Conservation (phyloP, 2,329 filamentous ascomycete genomes). For the Fusarium incarnatum region DNA sequence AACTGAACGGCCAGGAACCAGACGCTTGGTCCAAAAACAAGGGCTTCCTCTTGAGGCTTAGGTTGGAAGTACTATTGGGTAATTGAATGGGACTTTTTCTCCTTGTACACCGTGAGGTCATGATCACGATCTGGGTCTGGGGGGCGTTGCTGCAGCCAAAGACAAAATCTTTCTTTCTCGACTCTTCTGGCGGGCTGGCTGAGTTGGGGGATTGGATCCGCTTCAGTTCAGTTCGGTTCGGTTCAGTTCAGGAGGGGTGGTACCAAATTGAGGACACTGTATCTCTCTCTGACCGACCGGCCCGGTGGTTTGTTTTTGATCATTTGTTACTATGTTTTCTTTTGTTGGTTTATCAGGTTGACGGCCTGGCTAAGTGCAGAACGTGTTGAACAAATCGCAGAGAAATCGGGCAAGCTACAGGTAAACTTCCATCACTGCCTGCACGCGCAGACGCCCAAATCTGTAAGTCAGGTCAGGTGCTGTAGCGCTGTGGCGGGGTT, state of each 20-base stretch:
- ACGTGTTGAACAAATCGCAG: not conserved
- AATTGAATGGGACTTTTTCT: slow-evolving; percentile 47
- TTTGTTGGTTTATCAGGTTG: slow-evolving; percentile 8
- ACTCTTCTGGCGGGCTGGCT: slow-evolving; percentile 47
- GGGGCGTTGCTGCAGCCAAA: slow-evolving; percentile 26
- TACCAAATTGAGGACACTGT: slow-evolving; percentile 23
- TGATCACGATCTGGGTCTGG: slow-evolving; percentile 48
- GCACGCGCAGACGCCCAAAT: not conserved
- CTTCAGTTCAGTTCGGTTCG: slow-evolving; percentile 3
- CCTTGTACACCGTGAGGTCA: slow-evolving; percentile 47
- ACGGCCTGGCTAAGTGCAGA: not conserved
- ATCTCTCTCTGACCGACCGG: slow-evolving; percentile 37
- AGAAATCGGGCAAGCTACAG: not conserved
- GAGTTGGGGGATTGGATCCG: slow-evolving; percentile 32
- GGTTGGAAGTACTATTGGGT: slow-evolving; percentile 49
- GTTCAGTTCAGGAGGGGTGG: slow-evolving; percentile 29
- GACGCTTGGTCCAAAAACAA: slow-evolving; percentile 42
- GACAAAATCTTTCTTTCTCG: slow-evolving; percentile 39
- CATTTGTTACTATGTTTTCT: not conserved
- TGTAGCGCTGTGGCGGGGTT: slow-evolving; percentile 7
- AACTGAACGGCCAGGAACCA: slow-evolving; percentile 50
- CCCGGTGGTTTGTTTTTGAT: slow-evolving; percentile 30
- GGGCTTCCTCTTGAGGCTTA: slow-evolving; percentile 49
- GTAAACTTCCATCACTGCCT: not conserved
- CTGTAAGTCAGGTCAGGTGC: slow-evolving; percentile 11